Conservation (phyloP, 2,329 filamentous ascomycete species). For the Saccharata proteae region DNA sequence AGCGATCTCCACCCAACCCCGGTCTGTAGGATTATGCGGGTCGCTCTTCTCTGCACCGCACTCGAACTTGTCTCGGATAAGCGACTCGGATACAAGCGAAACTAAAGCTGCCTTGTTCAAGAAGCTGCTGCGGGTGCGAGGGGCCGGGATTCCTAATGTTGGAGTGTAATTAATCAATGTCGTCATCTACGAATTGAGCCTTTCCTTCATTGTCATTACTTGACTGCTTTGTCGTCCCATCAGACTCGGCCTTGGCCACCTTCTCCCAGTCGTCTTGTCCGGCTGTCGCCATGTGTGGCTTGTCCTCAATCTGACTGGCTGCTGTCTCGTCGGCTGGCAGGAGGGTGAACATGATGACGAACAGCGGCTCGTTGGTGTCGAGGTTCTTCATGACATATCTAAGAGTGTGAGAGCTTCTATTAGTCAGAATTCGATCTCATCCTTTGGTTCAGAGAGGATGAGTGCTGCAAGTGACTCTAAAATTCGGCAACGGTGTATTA, state of each 20-base stretch:
- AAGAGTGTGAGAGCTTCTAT: conserved; percentile 71
- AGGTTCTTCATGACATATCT: conserved; percentile 88
- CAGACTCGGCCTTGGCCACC: conserved; percentile 2
- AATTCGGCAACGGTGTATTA: neutral
- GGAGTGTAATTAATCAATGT: conserved; percentile 4
- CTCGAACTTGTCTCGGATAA: too few species aligned
- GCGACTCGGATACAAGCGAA: too few species aligned
- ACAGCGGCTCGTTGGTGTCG: conserved; percentile 58
- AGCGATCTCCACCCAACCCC: too few species aligned
- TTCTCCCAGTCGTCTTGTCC: conserved; percentile 1
- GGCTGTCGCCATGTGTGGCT: neutral
- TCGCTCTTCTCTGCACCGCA: too few species aligned
- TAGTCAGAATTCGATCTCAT: too few species aligned
- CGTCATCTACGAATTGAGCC: neutral
- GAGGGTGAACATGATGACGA: conserved; percentile 71
- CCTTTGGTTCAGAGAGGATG: too few species aligned
- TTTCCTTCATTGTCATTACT: neutral
- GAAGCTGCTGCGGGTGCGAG: too few species aligned
- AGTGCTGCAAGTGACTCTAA: neutral
- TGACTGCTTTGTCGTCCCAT: neutral
- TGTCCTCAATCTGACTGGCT: neutral
- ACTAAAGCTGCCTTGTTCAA: too few species aligned
- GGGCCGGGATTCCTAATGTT: too few species aligned
- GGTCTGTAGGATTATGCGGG: too few species aligned
- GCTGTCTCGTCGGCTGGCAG: conserved; percentile 49